phyloP scores from a whole-genome alignment of 139 green algal genomes.

The Chlorella ohadii region DNA sequence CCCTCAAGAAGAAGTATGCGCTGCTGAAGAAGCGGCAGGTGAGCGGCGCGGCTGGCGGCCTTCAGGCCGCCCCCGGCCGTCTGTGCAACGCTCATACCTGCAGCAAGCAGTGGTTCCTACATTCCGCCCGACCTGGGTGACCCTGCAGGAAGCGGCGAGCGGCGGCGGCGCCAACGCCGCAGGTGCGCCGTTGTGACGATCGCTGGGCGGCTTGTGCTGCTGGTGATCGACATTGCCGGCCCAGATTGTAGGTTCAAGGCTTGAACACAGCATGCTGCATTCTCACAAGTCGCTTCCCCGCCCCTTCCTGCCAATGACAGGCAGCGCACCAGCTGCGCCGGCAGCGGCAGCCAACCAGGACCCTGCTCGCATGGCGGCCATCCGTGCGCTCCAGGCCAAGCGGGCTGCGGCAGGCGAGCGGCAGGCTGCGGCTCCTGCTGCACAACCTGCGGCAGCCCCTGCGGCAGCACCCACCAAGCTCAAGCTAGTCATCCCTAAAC shows the following conservation, averaged over 20 bases:
- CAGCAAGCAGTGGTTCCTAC: not conserved
- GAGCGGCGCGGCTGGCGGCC: not conserved
- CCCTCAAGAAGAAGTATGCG: conserved; percentile 53
- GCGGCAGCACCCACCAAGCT: not conserved
- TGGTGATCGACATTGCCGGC: too few relatives aligned
- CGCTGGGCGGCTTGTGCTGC: too few relatives aligned
- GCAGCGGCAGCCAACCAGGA: not conserved
- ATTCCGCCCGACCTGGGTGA: not conserved
- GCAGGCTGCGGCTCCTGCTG: not conserved
- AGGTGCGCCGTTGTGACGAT: not conserved
- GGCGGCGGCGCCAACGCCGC: not conserved
- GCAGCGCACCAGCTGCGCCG: not conserved
- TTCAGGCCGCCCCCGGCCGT: not conserved
- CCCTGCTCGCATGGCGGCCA: conserved; percentile 7
- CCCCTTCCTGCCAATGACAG: not conserved
- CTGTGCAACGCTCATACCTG: not conserved
- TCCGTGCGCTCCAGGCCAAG: conserved; percentile 22
- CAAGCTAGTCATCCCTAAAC: conserved; percentile 49
- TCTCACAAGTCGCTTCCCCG: too few relatives aligned
- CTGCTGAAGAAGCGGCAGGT: conserved; percentile 45
- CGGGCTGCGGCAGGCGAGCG: conserved; percentile 6
- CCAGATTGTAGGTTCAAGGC: too few relatives aligned
- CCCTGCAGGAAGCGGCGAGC: not conserved
- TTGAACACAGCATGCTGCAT: too few relatives aligned
- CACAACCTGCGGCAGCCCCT: not conserved